Evolutionary conservation across 768 basidiomycete genomes (phyloP).

Genomic region (Mycena vulgaris): DNA sequence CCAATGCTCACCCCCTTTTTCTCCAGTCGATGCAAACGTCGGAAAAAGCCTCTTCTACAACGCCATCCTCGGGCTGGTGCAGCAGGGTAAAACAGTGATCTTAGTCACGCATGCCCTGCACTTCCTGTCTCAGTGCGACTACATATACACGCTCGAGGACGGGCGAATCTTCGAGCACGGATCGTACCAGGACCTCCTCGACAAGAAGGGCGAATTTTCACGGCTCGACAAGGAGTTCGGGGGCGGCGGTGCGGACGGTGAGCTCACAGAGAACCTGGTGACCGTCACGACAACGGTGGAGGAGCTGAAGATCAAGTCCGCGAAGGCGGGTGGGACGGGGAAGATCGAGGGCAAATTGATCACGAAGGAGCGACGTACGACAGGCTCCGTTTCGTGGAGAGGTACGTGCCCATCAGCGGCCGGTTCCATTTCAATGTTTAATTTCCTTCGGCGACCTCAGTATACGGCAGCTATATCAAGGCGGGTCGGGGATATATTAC

Average conservation of each 20-base stretch:
- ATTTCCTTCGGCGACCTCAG: conserved; percentile 48
- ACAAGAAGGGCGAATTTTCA: conserved; percentile 67
- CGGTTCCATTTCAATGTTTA: neutral
- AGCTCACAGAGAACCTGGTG: conserved; percentile 35
- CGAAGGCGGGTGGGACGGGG: conserved; percentile 63
- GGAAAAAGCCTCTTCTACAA: conserved; percentile 77
- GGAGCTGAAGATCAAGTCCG: conserved; percentile 54
- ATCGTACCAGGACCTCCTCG: conserved; percentile 68
- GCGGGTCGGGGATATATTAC: conserved; percentile 70
- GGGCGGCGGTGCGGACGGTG: conserved; percentile 49
- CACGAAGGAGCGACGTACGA: conserved; percentile 74
- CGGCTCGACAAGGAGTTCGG: conserved; percentile 75
- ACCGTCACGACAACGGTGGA: conserved; percentile 45
- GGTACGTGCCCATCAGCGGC: conserved; percentile 49
- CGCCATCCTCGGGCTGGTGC: conserved; percentile 68
- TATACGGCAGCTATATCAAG: conserved; percentile 71
- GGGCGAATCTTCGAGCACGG: conserved; percentile 84
- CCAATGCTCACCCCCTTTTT: conserved; percentile 32
- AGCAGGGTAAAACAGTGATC: conserved; percentile 79
- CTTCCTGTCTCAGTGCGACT: conserved; percentile 90
- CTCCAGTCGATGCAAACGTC: conserved; percentile 80
- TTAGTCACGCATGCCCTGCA: conserved; percentile 95
- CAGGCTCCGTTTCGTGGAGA: conserved; percentile 69
- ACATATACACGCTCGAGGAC: conserved; percentile 84
- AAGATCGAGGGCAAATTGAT: conserved; percentile 79